A percentile compares a stretch with the other conserved stretches of the same genome.
Conservation (phyloP, 345 rosid species). For the Kandelia obovata region DNA sequence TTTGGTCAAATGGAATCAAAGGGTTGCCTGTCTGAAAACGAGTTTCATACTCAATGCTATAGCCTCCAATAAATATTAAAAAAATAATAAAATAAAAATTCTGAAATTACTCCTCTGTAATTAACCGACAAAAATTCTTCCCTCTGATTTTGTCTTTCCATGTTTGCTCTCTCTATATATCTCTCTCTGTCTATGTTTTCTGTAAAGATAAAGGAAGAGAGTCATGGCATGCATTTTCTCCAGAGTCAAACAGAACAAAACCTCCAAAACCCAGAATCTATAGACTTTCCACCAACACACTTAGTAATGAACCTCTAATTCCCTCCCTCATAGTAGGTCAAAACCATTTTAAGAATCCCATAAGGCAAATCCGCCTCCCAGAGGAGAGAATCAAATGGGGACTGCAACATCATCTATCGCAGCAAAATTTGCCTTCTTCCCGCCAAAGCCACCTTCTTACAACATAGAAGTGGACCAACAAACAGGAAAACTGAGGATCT, state of each 20-base stretch:
- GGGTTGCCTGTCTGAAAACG: too few species aligned
- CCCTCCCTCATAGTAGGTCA: neutral
- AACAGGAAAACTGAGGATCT: slow-evolving; percentile 55
- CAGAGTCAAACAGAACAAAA: slow-evolving; percentile 24
- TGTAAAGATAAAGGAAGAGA: neutral
- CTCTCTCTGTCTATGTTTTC: neutral
- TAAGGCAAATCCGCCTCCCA: neutral
- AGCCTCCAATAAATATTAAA: neutral
- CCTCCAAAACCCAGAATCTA: slow-evolving; percentile 17
- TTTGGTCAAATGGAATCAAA: neutral
- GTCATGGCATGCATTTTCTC: slow-evolving; percentile 19
- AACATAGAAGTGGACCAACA: slow-evolving; percentile 42
- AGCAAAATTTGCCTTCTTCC: slow-evolving; percentile 80
- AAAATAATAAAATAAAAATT: neutral
- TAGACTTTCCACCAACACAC: neutral
- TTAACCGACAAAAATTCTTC: slow-evolving; percentile 21
- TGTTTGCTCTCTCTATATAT: slow-evolving; percentile 10
- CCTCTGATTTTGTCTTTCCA: slow-evolving; percentile 19
- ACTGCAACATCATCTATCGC: slow-evolving; percentile 86
- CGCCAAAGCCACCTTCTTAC: slow-evolving; percentile 92
- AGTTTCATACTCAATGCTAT: too few species aligned
- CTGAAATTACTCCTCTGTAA: slow-evolving; percentile 18
- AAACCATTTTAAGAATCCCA: neutral
- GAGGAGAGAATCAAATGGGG: slow-evolving; percentile 41
- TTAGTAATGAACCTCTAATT: slow-evolving; percentile 1